Evolutionary conservation across 306 rosid genomes (phyloP).

Genomic region (Quillaja saponaria): DNA sequence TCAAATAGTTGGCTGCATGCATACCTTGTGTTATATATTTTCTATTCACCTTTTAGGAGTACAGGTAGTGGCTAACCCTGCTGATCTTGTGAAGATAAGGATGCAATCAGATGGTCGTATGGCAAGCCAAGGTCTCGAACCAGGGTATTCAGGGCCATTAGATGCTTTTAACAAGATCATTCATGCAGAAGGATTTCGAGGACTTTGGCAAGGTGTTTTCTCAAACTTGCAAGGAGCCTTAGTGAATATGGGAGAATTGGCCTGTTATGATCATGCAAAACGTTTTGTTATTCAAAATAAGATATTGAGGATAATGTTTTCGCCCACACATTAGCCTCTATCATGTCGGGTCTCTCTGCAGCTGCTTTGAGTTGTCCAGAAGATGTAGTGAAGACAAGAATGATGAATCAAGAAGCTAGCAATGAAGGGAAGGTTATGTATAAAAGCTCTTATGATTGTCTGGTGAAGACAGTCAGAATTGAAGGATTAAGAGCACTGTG

Average conservation of each 20-base stretch:
- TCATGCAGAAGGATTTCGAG: conserved; percentile 61
- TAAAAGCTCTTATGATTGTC: conserved; percentile 64
- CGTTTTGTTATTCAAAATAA: conserved; percentile 55
- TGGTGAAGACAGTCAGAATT: conserved; percentile 71
- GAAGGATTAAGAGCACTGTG: conserved; percentile 83
- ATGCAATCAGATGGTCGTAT: conserved; percentile 82
- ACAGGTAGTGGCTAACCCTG: conserved; percentile 91
- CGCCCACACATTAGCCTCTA: conserved; percentile 77
- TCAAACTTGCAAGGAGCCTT: conserved; percentile 87
- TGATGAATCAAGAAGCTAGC: conserved; percentile 71
- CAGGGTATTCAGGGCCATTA: conserved; percentile 67
- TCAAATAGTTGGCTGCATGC: too few relatives aligned
- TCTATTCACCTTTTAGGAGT: conserved; percentile 39
- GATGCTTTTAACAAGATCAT: conserved; percentile 73
- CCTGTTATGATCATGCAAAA: conserved; percentile 85
- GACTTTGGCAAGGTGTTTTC: conserved; percentile 85
- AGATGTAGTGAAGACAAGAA: conserved; percentile 90
- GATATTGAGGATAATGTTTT: conserved; percentile 66
- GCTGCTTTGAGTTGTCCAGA: conserved; percentile 89
- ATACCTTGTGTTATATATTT: too few relatives aligned
- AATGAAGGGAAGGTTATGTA: conserved; percentile 54
- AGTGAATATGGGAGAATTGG: conserved; percentile 91
- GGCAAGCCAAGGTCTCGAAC: conserved; percentile 63
- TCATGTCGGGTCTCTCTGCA: conserved; percentile 75
- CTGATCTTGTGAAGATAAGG: conserved; percentile 94